A percentile compares a stretch with the other conserved stretches of the same genome.
These are phyloP conservation scores for Cryptosporidium sp. DNA, from an alignment of 169 alveolate species.

Conservation along the genomic window DNA sequence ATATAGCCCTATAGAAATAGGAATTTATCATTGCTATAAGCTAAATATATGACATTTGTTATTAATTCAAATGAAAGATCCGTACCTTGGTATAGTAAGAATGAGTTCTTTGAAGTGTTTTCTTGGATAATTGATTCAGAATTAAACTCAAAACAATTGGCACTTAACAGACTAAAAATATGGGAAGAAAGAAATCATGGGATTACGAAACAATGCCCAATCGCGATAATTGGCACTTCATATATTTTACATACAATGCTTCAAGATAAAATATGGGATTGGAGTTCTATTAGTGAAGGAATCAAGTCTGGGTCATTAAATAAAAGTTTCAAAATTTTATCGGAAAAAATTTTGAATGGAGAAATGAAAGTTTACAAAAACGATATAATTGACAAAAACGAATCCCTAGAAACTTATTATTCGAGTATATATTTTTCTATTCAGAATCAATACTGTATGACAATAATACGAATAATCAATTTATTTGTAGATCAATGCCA, in stretches of 20 bases:
- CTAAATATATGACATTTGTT: conserved; percentile 21
- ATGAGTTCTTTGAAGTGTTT: conserved; percentile 61
- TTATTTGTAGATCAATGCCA: conserved; percentile 67
- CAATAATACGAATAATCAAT: conserved; percentile 47
- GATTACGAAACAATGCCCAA: conserved; percentile 60
- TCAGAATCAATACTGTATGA: conserved; percentile 32
- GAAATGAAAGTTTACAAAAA: neutral
- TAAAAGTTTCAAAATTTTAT: neutral
- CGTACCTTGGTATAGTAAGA: conserved; percentile 60
- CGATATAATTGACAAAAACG: neutral
- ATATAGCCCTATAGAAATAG: neutral
- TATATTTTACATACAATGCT: conserved; percentile 53
- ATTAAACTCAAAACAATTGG: conserved; percentile 35
- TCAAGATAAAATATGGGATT: conserved; percentile 58
- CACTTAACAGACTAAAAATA: conserved; percentile 38
- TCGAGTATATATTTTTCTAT: neutral
- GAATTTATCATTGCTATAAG: neutral
- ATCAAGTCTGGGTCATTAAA: conserved; percentile 2
- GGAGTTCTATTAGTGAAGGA: conserved; percentile 52
- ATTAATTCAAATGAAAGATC: conserved; percentile 4
- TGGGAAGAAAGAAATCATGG: conserved; percentile 67
- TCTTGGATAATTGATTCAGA: conserved; percentile 37
- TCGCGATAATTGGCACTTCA: conserved; percentile 40
- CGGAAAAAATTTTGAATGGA: neutral
- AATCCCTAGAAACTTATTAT: neutral